A percentile compares a stretch with the other conserved stretches of the same genome.
These are phyloP conservation scores for Casuarina glauca DNA, from an alignment of 306 rosid species.

Conservation along the genomic window DNA sequence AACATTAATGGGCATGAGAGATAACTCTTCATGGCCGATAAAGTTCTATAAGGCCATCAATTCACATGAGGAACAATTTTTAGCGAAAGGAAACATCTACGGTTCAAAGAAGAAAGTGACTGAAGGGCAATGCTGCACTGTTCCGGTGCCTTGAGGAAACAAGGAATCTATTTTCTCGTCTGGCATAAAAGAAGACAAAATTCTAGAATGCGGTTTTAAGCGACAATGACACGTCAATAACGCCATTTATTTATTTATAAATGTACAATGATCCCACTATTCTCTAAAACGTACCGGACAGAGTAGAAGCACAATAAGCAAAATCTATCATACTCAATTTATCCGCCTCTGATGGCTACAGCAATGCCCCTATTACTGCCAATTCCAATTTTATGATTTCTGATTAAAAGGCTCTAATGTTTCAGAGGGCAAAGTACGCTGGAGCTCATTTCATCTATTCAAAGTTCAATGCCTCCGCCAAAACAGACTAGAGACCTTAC, in stretches of 20 bases:
- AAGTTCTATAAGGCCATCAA: neutral
- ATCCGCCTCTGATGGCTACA: too few relatives aligned
- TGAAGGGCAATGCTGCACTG: neutral
- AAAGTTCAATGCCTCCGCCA: neutral
- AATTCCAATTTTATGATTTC: neutral
- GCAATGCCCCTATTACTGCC: neutral
- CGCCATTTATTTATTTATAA: too few relatives aligned
- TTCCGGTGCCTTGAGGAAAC: neutral
- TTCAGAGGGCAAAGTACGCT: neutral
- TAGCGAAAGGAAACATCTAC: neutral
- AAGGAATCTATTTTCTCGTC: neutral
- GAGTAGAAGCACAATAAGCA: neutral
- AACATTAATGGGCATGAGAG: constrained; percentile 19
- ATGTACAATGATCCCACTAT: too few relatives aligned
- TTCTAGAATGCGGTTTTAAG: too few relatives aligned
- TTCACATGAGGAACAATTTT: neutral
- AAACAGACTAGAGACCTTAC: neutral
- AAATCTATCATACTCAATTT: neutral
- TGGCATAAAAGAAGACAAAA: too few relatives aligned
- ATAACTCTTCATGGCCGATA: neutral
- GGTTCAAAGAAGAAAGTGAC: neutral
- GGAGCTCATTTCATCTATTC: neutral
- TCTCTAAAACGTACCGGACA: neutral
- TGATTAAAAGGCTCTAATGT: neutral
- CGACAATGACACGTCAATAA: too few relatives aligned